These are phyloP conservation scores for Fagopyrum homotropicum DNA, from an alignment of 148 eudicot species.

Conservation along the genomic window DNA sequence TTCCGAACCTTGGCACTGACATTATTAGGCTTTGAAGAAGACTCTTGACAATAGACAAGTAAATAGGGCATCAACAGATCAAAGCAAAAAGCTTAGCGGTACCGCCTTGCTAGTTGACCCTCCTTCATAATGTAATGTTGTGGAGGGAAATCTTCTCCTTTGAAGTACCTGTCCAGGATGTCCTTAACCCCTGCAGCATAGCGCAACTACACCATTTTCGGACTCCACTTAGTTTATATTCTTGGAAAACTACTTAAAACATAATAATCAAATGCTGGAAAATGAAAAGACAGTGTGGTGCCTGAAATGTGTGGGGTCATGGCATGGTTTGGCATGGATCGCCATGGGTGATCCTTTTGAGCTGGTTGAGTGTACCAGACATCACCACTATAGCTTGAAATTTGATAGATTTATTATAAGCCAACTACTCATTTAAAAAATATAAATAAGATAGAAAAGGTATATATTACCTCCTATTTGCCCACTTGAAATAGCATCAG, in stretches of 20 bases:
- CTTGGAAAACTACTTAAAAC: background rate
- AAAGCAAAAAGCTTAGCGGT: conserved; percentile 32
- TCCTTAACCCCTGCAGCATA: conserved; percentile 96
- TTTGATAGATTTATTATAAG: background rate
- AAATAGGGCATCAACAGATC: background rate
- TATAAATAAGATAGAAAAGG: background rate
- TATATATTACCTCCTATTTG: conserved; percentile 64
- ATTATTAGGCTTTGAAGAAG: background rate
- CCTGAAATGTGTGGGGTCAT: conserved; percentile 99
- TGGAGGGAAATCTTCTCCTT: conserved; percentile 86
- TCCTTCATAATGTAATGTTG: conserved; percentile 88
- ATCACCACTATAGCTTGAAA: conserved; percentile 91
- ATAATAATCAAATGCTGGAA: background rate
- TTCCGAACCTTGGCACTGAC: background rate
- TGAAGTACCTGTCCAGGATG: conserved; percentile 91
- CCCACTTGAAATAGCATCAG: conserved; percentile 82
- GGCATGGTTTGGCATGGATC: conserved; percentile 96
- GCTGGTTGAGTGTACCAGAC: conserved; percentile 99
- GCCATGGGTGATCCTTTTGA: conserved; percentile 98
- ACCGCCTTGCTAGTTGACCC: conserved; percentile 86
- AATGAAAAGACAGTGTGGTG: conserved; percentile 30
- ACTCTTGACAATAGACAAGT: background rate
- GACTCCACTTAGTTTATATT: background rate
- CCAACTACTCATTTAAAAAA: background rate
- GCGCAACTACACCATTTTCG: conserved; percentile 55